Percentiles rank a stretch among this genome's conserved stretches.
These are phyloP conservation scores for Neofusicoccum sp. DNA, from an alignment of 2,329 filamentous ascomycete species.

Conservation along the genomic window DNA sequence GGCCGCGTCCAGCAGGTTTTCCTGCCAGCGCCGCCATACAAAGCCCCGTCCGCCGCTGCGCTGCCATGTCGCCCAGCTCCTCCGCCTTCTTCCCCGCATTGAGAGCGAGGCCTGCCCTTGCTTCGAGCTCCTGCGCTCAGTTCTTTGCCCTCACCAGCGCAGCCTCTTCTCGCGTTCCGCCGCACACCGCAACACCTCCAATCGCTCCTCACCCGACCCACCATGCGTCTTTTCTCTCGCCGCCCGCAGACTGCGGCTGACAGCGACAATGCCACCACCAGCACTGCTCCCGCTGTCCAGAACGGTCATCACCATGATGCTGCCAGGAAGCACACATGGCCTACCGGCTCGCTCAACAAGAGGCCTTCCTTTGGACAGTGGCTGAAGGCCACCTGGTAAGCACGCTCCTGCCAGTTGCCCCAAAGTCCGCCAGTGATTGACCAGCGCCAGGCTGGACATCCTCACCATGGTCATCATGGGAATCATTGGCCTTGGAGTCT, in stretches of 20 bases:
- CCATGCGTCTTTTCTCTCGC: constrained; percentile 44
- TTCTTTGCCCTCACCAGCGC: background rate
- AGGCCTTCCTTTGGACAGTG: constrained; percentile 68
- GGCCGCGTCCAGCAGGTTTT: background rate
- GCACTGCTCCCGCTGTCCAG: constrained; percentile 30
- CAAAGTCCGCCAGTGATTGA: background rate
- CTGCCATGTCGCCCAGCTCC: background rate
- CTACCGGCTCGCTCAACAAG: constrained; percentile 9
- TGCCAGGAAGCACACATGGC: background rate
- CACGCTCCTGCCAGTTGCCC: background rate
- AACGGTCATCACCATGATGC: constrained; percentile 24
- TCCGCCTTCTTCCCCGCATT: background rate
- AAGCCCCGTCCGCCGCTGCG: background rate
- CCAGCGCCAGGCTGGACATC: constrained; percentile 55
- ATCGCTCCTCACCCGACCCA: constrained; percentile 2
- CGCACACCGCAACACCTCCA: background rate
- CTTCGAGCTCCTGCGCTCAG: background rate
- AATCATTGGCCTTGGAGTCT: constrained; percentile 68
- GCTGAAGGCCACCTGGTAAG: constrained; percentile 63
- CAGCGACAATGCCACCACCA: constrained; percentile 38
- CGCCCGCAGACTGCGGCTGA: constrained; percentile 34
- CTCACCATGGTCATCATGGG: constrained; percentile 69
- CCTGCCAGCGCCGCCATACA: background rate
- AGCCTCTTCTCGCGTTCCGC: background rate
- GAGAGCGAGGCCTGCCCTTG: background rate